Conservation (phyloP, 345 rosid species). For the Melaleuca alternifolia region DNA sequence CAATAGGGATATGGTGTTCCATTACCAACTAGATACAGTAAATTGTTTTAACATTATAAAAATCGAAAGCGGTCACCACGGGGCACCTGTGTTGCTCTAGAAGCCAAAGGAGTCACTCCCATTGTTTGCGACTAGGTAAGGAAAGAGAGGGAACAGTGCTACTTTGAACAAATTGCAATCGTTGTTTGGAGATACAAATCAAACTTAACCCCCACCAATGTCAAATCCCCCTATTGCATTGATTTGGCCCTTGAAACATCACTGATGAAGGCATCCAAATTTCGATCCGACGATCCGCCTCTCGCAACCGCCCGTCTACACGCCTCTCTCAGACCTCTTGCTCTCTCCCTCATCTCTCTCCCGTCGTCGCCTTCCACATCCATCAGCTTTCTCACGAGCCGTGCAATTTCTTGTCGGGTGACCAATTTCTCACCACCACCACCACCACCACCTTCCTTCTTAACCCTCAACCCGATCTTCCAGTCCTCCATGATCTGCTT, state of each 20-base stretch:
- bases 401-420: conserved; percentile 3
- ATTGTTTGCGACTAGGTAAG: background rate
- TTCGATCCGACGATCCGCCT: conserved; percentile 14
- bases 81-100: background rate
- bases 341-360: conserved; percentile 13
- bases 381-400: conserved; percentile 9
- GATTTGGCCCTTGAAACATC: background rate
- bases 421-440: background rate
- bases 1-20: background rate
- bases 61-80: background rate
- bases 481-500: conserved; percentile 12
- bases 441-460: conserved; percentile 6
- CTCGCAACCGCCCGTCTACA: conserved; percentile 9
- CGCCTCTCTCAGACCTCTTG: background rate
- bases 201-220: background rate
- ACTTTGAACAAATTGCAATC: background rate
- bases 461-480: conserved; percentile 12
- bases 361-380: conserved; percentile 5
- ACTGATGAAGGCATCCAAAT: conserved; percentile 13
- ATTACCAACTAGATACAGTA: background rate
- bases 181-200: background rate
- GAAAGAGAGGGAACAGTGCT: background rate
- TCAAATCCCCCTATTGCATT: background rate
- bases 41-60: background rate
- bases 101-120: background rate